These are phyloP conservation scores for Suillus occidentalis DNA, from an alignment of 768 basidiomycete genomes.

Conservation along the genomic window DNA sequence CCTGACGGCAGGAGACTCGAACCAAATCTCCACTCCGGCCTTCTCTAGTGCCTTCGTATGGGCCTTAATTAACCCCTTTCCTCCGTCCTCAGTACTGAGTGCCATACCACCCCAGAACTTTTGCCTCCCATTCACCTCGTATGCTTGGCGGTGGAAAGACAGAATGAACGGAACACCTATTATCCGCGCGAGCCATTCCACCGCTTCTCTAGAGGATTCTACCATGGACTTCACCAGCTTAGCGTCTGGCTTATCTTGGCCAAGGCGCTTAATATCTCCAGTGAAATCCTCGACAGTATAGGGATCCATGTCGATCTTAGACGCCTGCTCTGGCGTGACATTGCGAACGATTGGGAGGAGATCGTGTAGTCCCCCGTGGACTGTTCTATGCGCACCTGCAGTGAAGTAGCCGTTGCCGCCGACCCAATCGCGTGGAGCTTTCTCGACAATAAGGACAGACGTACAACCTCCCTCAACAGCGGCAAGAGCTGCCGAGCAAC, in stretches of 20 bases:
- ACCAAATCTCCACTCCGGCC: conserved; percentile 58
- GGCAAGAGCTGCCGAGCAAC: conserved; percentile 62
- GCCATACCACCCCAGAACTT: conserved; percentile 75
- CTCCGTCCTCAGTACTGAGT: conserved; percentile 60
- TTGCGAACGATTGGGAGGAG: conserved; percentile 55
- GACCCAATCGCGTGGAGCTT: conserved; percentile 60
- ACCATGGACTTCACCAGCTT: conserved; percentile 53
- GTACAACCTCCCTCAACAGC: conserved; percentile 59
- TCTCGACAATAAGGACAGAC: conserved; percentile 64
- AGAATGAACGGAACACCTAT: conserved; percentile 56
- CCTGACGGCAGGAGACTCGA: conserved; percentile 46
- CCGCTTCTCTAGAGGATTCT: conserved; percentile 51
- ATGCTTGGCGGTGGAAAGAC: conserved; percentile 67
- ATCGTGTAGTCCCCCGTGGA: conserved; percentile 60
- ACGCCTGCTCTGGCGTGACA: conserved; percentile 41
- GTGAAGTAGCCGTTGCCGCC: conserved; percentile 77
- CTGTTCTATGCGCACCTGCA: conserved; percentile 66
- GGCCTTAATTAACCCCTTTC: conserved; percentile 64
- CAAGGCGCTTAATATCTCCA: conserved; percentile 61
- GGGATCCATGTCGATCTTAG: conserved; percentile 54
- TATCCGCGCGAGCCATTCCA: conserved; percentile 55
- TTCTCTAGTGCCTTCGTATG: conserved; percentile 49
- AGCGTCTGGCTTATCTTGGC: conserved; percentile 48
- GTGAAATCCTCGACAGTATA: conserved; percentile 58
- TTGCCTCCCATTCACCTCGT: conserved; percentile 58